phyloP scores from a whole-genome alignment of 352 stramenopile species.

The Phytopythium vexans region DNA sequence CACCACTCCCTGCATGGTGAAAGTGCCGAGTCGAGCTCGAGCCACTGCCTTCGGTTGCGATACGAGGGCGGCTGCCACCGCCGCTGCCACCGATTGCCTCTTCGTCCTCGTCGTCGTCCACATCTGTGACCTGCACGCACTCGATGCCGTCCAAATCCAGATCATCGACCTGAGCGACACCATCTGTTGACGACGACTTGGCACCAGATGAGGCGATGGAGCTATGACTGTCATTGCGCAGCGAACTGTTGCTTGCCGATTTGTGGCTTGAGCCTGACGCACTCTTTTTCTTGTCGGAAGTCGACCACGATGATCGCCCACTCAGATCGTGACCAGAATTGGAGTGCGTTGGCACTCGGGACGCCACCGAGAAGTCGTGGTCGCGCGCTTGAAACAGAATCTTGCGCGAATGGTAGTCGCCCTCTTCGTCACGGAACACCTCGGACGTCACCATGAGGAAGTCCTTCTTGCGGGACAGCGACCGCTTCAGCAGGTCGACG shows the following conservation, averaged over 20 bases:
- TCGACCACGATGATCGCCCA: conserved; percentile 38
- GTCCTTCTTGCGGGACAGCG: conserved; percentile 84
- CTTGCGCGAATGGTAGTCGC: conserved; percentile 86
- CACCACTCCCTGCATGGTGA: conserved; percentile 20
- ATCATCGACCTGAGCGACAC: conserved; percentile 31
- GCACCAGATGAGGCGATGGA: conserved; percentile 50
- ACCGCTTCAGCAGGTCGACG: conserved; percentile 77
- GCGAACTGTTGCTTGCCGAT: conserved; percentile 39
- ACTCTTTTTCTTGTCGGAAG: conserved; percentile 30
- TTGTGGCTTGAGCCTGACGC: conserved; percentile 24
- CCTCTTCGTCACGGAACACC: conserved; percentile 82
- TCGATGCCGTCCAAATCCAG: conserved; percentile 77
- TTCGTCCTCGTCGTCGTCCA: conserved; percentile 74
- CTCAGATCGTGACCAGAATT: conserved; percentile 53
- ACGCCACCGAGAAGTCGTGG: conserved; percentile 84
- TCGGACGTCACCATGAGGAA: conserved; percentile 90
- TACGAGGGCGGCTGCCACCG: conserved; percentile 4
- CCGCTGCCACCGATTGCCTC: conserved; percentile 36
- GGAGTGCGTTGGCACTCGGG: conserved; percentile 66
- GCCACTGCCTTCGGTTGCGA: conserved; percentile 13
- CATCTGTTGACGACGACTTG: conserved; percentile 31
- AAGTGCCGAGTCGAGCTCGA: conserved; percentile 33
- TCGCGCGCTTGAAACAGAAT: conserved; percentile 85
- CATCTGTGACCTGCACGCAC: conserved; percentile 70
- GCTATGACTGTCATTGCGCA: conserved; percentile 29